Evolutionary conservation across 306 rosid genomes (phyloP).

Genomic region (peach (Prunus persica)): Prunus_persica_NCBIv2 NC_034010.1:19559001-19559500

Average conservation of each 20-base stretch:
- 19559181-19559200: conserved; percentile 29
- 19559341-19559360: conserved; percentile 44
- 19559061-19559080: conserved; percentile 33
- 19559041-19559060: conserved; percentile 32
- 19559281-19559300: neutral
- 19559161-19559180: conserved; percentile 45
- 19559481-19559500: neutral
- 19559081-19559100: conserved; percentile 34
- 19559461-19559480: neutral
- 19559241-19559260: neutral
- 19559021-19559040: conserved; percentile 55
- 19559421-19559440: conserved; percentile 25
- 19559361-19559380: conserved; percentile 63
- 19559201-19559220: conserved; percentile 22
- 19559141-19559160: conserved; percentile 29
- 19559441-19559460: conserved; percentile 20
- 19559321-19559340: conserved; percentile 11
- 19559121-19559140: conserved; percentile 42
- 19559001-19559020: conserved; percentile 20
- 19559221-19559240: neutral
- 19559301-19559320: conserved; percentile 40
- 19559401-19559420: conserved; percentile 18
- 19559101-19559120: conserved; percentile 52
- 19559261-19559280: neutral
- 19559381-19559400: conserved; percentile 34